These are phyloP conservation scores for Trametes coccinea DNA, from an alignment of 768 basidiomycete species.

Conservation along the genomic window DNA sequence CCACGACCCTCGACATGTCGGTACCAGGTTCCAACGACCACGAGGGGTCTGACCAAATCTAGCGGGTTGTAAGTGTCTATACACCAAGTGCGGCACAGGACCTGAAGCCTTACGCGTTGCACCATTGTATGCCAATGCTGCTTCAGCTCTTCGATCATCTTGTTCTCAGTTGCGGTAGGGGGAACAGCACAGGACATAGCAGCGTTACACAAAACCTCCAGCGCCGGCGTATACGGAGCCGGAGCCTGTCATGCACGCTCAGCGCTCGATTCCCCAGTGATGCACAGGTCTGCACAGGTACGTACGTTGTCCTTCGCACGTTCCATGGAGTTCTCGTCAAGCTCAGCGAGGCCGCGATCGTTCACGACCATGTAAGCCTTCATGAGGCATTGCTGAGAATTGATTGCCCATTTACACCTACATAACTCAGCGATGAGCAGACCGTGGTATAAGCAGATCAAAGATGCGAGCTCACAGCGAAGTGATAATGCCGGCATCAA, in stretches of 20 bases:
- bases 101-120: constrained; percentile 3
- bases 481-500: constrained; percentile 1
- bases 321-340: background rate
- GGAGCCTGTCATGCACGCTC: background rate
- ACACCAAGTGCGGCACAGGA: background rate
- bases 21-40: constrained; percentile 1
- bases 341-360: background rate
- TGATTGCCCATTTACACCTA: constrained; percentile 8
- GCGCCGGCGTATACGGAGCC: background rate
- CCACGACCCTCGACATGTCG: background rate
- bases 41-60: constrained; percentile 13
- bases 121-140: constrained; percentile 11
- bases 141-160: constrained; percentile 13
- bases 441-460: no score
- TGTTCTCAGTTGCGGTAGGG: constrained; percentile 1
- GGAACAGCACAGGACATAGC: background rate
- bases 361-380: background rate
- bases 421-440: no score
- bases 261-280: background rate
- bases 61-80: background rate
- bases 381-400: background rate
- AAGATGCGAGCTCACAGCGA: background rate
- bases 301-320: background rate
- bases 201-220: constrained; percentile 5
- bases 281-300: background rate